Evolutionary conservation across 129 eudicot species (phyloP).

Genomic region (Centaurea solstitialis): DNA sequence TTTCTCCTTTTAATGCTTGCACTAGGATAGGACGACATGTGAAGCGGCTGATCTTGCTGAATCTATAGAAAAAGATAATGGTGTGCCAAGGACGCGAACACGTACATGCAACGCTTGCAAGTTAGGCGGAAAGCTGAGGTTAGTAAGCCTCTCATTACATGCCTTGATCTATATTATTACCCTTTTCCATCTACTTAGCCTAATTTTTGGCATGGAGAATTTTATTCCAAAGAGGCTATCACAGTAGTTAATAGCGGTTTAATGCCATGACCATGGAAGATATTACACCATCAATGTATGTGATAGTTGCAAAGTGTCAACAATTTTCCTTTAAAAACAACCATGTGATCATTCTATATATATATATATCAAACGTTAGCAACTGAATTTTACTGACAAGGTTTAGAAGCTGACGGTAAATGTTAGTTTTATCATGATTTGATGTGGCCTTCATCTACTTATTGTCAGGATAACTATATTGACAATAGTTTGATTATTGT

Average conservation of each 20-base stretch:
- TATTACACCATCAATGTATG: not conserved
- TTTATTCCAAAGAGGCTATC: not conserved
- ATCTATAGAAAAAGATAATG: slow-evolving; percentile 27
- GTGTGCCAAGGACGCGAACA: slow-evolving; percentile 10
- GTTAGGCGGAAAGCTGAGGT: slow-evolving; percentile 52
- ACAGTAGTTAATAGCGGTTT: slow-evolving; percentile 3
- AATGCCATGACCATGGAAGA: not conserved
- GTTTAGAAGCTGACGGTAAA: not conserved
- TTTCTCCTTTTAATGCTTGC: slow-evolving; percentile 23
- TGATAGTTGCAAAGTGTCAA: not conserved
- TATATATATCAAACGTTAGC: not conserved
- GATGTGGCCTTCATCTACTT: not conserved
- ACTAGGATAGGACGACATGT: slow-evolving; percentile 60
- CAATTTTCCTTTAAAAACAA: not conserved
- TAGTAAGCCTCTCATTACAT: slow-evolving; percentile 30
- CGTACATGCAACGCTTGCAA: slow-evolving; percentile 46
- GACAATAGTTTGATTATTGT: not conserved
- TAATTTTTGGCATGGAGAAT: not conserved
- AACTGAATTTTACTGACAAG: not conserved
- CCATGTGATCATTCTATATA: not conserved
- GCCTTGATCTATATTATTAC: slow-evolving; percentile 1
- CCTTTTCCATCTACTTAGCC: not conserved
- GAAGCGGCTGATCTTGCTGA: slow-evolving; percentile 38
- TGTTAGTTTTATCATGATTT: not conserved
- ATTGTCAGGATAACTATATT: not conserved